Percentiles rank a stretch among this genome's conserved stretches.
These are phyloP conservation scores for Vinca minor DNA, from an alignment of 257 asterid genomes.

Conservation along the genomic window DNA sequence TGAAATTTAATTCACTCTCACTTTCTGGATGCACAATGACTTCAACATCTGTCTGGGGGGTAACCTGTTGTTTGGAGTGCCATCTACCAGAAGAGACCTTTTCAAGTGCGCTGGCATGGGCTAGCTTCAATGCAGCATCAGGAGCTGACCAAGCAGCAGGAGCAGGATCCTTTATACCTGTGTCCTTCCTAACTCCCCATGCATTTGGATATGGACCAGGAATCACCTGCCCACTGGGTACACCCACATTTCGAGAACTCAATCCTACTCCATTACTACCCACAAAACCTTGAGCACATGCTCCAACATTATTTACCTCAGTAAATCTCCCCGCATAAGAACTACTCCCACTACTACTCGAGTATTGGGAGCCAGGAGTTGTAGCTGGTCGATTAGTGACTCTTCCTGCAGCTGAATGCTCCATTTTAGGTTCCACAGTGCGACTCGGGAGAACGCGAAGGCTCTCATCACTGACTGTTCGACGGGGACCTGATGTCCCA, in stretches of 20 bases:
- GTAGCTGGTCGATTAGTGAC: slow-evolving; percentile 36
- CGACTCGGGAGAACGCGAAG: slow-evolving; percentile 36
- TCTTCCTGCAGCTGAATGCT: slow-evolving; percentile 37
- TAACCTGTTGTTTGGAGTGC: slow-evolving; percentile 56
- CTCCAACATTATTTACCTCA: slow-evolving; percentile 42
- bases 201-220: slow-evolving; percentile 63
- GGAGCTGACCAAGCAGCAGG: slow-evolving; percentile 65
- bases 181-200: slow-evolving; percentile 76
- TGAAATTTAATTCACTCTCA: slow-evolving; percentile 28
- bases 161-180: slow-evolving; percentile 42
- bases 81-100: slow-evolving; percentile 91
- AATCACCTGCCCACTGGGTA: slow-evolving; percentile 36
- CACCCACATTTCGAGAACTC: slow-evolving; percentile 39
- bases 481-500: slow-evolving; percentile 70
- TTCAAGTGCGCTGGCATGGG: slow-evolving; percentile 92
- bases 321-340: slow-evolving; percentile 46
- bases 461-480: slow-evolving; percentile 60
- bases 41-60: slow-evolving; percentile 41
- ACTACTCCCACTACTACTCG: slow-evolving; percentile 34
- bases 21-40: slow-evolving; percentile 29
- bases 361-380: slow-evolving; percentile 36
- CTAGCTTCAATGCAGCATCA: slow-evolving; percentile 63
- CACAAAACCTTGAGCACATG: slow-evolving; percentile 28
- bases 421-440: slow-evolving; percentile 41
- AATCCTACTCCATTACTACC: slow-evolving; percentile 35